These are phyloP conservation scores for Oryza australiensis DNA, from an alignment of 176 grass and related monocot species.

Conservation along the genomic window DNA sequence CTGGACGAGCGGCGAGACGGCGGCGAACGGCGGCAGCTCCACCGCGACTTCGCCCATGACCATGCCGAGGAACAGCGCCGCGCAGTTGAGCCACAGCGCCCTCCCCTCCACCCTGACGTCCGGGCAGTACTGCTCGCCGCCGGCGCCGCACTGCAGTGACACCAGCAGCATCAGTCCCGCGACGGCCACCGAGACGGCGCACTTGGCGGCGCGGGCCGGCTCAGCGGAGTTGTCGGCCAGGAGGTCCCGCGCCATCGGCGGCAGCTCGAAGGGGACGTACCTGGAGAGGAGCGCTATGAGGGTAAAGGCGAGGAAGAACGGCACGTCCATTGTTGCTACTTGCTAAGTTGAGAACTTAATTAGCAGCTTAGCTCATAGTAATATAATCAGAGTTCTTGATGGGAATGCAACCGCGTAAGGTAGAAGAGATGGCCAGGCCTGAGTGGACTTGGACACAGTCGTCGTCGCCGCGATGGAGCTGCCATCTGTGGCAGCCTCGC, in stretches of 20 bases:
- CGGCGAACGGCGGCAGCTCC: background rate
- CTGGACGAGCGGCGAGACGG: background rate
- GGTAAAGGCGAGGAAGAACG: conserved; percentile 28
- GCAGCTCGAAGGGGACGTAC: conserved; percentile 20
- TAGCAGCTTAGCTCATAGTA: background rate
- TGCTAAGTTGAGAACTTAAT: background rate
- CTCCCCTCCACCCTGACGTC: background rate
- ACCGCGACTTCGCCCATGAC: background rate
- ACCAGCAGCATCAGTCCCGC: conserved; percentile 19
- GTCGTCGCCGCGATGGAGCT: background rate
- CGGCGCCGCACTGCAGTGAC: background rate
- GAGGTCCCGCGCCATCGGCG: background rate
- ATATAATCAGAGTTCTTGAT: background rate
- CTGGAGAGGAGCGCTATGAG: background rate
- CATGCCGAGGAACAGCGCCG: conserved; percentile 30
- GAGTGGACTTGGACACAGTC: background rate
- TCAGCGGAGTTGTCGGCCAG: background rate
- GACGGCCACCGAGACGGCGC: conserved; percentile 23
- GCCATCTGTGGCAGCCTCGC: background rate
- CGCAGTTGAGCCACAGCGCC: conserved; percentile 32
- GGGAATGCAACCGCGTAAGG: background rate
- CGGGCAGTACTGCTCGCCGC: background rate
- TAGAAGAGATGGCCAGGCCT: background rate
- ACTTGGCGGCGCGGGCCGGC: conserved; percentile 12
- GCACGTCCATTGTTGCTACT: background rate